Percentiles rank a stretch among this genome's conserved stretches.
These are phyloP conservation scores for Pinus tabuliformis DNA, from an alignment of 75 land plant genomes.

Conservation along the genomic window DNA sequence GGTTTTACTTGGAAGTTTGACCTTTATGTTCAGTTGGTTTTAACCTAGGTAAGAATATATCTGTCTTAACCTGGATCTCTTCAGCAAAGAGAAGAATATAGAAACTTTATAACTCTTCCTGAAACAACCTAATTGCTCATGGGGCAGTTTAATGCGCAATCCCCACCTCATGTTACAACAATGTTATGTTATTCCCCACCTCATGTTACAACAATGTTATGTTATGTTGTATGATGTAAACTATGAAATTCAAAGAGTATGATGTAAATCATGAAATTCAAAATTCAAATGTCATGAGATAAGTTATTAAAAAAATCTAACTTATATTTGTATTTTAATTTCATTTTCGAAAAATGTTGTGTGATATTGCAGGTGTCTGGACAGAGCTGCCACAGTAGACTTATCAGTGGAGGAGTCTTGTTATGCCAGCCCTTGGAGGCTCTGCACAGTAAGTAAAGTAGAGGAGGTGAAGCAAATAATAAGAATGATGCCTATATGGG, in stretches of 20 bases:
- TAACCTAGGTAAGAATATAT: background rate
- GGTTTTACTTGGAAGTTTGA: too few species aligned
- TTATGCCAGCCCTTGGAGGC: constrained; percentile 53
- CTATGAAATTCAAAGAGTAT: too few species aligned
- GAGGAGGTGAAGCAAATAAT: constrained; percentile 81
- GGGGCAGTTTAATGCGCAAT: too few species aligned
- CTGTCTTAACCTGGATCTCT: background rate
- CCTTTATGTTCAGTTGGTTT: background rate
- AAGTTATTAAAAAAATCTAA: too few species aligned
- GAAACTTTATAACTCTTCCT: background rate
- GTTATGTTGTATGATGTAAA: too few species aligned
- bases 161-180: too few species aligned
- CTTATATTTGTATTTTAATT: too few species aligned
- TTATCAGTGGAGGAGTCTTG: constrained; percentile 7
- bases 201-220: too few species aligned
- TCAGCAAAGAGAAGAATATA: background rate
- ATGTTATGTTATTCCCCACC: too few species aligned
- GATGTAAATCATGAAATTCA: too few species aligned
- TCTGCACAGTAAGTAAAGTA: constrained; percentile 57
- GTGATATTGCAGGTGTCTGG: constrained; percentile 41
- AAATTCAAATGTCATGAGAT: too few species aligned
- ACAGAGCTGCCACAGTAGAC: constrained; percentile 62
- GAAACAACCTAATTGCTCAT: background rate
- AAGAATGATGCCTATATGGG: constrained; percentile 64
- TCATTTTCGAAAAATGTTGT: background rate